These are phyloP conservation scores for Beauveria asiatica DNA, from an alignment of 2,329 filamentous ascomycete species.

Conservation along the genomic window DNA sequence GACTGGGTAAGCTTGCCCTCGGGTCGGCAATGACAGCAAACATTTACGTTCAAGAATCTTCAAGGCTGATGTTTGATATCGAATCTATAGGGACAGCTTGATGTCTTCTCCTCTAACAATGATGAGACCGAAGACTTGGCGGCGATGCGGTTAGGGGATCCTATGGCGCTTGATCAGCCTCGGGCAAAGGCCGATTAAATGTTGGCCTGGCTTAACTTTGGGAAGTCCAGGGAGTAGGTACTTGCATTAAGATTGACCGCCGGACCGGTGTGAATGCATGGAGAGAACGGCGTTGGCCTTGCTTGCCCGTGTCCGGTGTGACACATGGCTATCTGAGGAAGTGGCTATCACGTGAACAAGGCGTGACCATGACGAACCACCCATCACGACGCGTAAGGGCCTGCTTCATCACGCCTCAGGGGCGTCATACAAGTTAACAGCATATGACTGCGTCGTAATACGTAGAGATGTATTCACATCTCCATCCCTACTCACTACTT, in stretches of 20 bases:
- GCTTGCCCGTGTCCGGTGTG: no score
- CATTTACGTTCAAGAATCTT: neutral
- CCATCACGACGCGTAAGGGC: neutral
- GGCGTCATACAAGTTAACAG: neutral
- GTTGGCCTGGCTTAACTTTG: no score
- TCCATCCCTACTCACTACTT: neutral
- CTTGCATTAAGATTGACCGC: no score
- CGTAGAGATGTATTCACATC: neutral
- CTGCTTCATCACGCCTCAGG: neutral
- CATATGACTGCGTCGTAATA: neutral
- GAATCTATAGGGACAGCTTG: neutral
- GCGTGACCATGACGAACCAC: neutral
- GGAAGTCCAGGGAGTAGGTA: no score
- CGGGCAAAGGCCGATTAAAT: no score
- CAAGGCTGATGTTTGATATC: neutral
- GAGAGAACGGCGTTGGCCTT: no score
- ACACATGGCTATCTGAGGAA: no score
- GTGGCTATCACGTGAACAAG: neutral
- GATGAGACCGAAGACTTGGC: neutral
- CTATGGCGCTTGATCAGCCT: no score
- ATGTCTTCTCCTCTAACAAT: neutral
- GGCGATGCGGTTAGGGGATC: no score
- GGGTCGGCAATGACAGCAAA: neutral
- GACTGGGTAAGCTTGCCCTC: conserved; percentile 27
- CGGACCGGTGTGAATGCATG: no score